Conservation (phyloP, 345 rosid species). For the Linum lewisii region DNA sequence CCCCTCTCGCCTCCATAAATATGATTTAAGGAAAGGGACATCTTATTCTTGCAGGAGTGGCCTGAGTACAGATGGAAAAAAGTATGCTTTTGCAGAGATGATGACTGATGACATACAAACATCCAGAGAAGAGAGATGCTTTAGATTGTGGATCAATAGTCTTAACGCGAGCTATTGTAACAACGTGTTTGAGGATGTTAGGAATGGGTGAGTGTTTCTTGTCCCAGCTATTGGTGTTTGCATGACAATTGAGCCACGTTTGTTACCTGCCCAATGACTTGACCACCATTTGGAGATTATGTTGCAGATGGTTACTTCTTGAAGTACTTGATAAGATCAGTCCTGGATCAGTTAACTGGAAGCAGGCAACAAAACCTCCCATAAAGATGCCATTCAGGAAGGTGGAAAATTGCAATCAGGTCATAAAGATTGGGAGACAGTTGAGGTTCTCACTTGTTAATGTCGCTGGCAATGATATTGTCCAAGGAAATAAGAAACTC, state of each 20-base stretch:
- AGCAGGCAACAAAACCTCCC: slow-evolving; percentile 84
- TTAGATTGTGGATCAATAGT: slow-evolving; percentile 87
- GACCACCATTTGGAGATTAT: background rate
- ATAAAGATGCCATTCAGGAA: slow-evolving; percentile 93
- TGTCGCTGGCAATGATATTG: slow-evolving; percentile 85
- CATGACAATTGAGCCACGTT: no score
- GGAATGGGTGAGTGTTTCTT: slow-evolving; percentile 55
- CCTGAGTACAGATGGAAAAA: slow-evolving; percentile 53
- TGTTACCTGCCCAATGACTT: slow-evolving; percentile 5
- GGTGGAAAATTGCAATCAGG: slow-evolving; percentile 96
- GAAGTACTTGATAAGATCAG: slow-evolving; percentile 86
- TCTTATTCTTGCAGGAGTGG: slow-evolving; percentile 60
- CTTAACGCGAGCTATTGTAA: slow-evolving; percentile 70
- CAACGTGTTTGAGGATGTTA: slow-evolving; percentile 84
- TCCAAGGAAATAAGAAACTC: slow-evolving; percentile 93
- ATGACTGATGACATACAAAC: slow-evolving; percentile 77
- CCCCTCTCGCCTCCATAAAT: no score
- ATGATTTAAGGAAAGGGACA: background rate
- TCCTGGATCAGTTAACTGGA: slow-evolving; percentile 88
- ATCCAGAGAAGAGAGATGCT: slow-evolving; percentile 87
- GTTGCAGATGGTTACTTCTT: slow-evolving; percentile 71
- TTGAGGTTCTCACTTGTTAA: slow-evolving; percentile 76
- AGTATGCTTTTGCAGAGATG: slow-evolving; percentile 79
- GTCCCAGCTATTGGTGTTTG: slow-evolving; percentile 1
- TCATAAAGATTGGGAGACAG: slow-evolving; percentile 62